Evolutionary conservation across 306 rosid species (phyloP), one percentile per base, ranked within the genome.

Genomic region (Delonix regia): DNA sequence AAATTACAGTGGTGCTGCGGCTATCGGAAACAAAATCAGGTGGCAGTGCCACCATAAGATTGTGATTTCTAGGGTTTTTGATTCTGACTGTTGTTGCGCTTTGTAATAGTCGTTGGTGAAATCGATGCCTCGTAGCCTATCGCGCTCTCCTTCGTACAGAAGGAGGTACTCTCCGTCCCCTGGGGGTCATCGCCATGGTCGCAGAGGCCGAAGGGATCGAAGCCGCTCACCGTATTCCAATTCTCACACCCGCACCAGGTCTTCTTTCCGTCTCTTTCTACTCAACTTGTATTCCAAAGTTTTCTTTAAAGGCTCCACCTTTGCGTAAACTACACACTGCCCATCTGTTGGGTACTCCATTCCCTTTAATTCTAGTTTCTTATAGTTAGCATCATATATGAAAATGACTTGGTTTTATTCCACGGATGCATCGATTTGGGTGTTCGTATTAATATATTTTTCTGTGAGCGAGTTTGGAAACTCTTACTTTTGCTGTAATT

Each of bases 191-290:
- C 84, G 84, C 51, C 84, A 69, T 68, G 74, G 67, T 27, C 77
- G 88, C n/a, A 78, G 84, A 84, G 81, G 83, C 83, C 83, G 84
- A 15, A 65, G 88, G 78, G 83, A 87, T 52, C 78, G 84, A 45
- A 78, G 78, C 76, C 88, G 83, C 64, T 84, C 90, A 2, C 86
- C 90, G 13, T 84, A 83, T 44, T 79, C 86, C 71, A 62, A 53
- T 44, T 68, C 74, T 8, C 75, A 64, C 61, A 65, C 72, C 33
- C 33, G 53, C 5, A 41, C 83, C 67, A 83, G 85, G 83, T 83
- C 21, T 25, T 13, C 49, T 74, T n/a, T 28, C 18, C 7, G 6
- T 4, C 15, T 38, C 14, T 41, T n/a, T 41, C 71, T 1, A 19
- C 38, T 62, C 9, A 0, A 8, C 41, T 61, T 47, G 60, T 36